These are phyloP conservation scores for Aegle marmelos DNA, from an alignment of 345 rosid species.

Conservation along the genomic window DNA sequence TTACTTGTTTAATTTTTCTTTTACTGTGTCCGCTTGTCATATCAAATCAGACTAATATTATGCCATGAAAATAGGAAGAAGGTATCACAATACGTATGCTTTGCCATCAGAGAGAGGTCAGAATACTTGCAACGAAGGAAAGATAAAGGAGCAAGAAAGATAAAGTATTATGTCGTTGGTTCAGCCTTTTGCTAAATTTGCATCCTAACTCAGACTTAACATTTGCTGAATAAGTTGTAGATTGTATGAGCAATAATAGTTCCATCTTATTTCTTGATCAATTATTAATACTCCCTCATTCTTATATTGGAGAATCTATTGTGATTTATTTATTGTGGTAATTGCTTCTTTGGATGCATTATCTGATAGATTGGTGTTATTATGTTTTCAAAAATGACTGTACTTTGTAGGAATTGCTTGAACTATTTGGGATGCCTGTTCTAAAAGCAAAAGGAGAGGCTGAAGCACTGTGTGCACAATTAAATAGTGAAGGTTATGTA, in stretches of 20 bases:
- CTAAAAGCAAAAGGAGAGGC: slow-evolving; percentile 81
- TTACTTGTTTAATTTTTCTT: background rate
- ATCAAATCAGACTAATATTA: background rate
- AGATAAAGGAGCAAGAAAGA: background rate
- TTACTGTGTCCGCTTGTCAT: background rate
- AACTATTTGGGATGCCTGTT: slow-evolving; percentile 86
- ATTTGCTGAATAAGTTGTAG: background rate
- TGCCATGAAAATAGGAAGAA: background rate
- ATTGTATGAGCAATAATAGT: background rate
- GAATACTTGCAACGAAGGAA: background rate
- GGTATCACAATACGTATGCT: background rate
- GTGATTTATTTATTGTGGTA: background rate
- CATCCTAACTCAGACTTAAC: background rate
- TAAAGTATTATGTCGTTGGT: background rate
- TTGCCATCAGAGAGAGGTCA: background rate
- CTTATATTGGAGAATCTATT: background rate
- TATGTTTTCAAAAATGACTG: background rate
- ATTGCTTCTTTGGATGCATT: background rate
- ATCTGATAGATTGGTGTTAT: background rate
- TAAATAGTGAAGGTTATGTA: slow-evolving; percentile 69
- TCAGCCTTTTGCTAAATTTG: background rate
- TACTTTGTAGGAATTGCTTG: slow-evolving; percentile 60
- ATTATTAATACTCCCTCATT: background rate
- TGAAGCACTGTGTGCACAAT: slow-evolving; percentile 88
- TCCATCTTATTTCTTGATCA: background rate